phyloP scores from a whole-genome alignment of 2,329 filamentous ascomycete genomes.

The Endocalyx cinctus region DNA sequence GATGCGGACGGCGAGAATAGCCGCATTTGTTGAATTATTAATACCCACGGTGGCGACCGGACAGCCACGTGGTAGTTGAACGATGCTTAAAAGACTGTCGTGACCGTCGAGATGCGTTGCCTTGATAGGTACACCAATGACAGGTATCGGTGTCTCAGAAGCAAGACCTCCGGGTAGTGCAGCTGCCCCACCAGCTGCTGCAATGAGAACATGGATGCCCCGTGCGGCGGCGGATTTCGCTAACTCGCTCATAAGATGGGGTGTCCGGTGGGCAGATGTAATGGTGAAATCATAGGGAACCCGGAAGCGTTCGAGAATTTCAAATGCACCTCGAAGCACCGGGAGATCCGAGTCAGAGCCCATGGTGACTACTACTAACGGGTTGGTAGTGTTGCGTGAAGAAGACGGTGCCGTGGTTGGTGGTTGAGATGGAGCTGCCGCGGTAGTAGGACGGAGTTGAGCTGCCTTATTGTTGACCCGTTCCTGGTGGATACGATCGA shows the following conservation, averaged over 20 bases:
- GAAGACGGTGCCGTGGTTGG: slow-evolving; percentile 22
- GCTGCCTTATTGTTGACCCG: slow-evolving; percentile 35
- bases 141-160: slow-evolving; percentile 61
- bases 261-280: slow-evolving; percentile 75
- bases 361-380: slow-evolving; percentile 75
- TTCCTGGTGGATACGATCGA: slow-evolving; percentile 55
- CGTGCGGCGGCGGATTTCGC: slow-evolving; percentile 58
- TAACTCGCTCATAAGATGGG: slow-evolving; percentile 63
- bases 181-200: slow-evolving; percentile 70
- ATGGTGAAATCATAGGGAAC: slow-evolving; percentile 71
- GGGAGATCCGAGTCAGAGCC: slow-evolving; percentile 75
- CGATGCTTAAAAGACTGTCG: slow-evolving; percentile 68
- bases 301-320: slow-evolving; percentile 63
- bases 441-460: slow-evolving; percentile 22
- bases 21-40: slow-evolving; percentile 76
- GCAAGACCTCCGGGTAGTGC: slow-evolving; percentile 60
- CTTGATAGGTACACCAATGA: slow-evolving; percentile 75
- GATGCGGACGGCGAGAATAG: slow-evolving; percentile 65
- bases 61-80: slow-evolving; percentile 71
- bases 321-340: slow-evolving; percentile 60
- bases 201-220: slow-evolving; percentile 70
- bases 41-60: slow-evolving; percentile 74
- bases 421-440: slow-evolving; percentile 25
- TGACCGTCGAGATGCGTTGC: slow-evolving; percentile 67
- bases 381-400: too few relatives aligned